phyloP scores from a whole-genome alignment of 2,329 filamentous ascomycete genomes.

The Xylaria sp. region DNA sequence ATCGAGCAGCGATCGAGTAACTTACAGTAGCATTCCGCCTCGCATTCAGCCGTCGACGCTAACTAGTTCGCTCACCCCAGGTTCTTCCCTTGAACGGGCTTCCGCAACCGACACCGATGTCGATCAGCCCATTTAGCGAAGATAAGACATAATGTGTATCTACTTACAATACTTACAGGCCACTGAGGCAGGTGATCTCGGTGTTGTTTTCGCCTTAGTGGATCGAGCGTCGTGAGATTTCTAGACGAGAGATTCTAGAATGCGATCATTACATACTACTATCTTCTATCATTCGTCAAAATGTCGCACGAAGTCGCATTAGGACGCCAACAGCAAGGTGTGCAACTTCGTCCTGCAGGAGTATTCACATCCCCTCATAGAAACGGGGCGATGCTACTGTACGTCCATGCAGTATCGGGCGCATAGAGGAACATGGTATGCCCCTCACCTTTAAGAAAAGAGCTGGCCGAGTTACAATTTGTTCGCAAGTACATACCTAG shows the following conservation, averaged over 20 bases:
- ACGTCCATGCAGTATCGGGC: too few species aligned
- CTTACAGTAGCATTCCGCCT: constrained; percentile 21
- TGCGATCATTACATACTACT: background rate
- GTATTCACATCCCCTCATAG: too few species aligned
- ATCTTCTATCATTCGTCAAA: background rate
- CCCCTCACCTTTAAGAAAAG: background rate
- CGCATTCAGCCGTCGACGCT: constrained; percentile 19
- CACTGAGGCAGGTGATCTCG: constrained; percentile 2
- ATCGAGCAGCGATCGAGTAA: too few species aligned
- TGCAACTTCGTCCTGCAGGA: too few species aligned
- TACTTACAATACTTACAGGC: too few species aligned
- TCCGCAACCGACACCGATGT: background rate
- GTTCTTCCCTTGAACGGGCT: background rate
- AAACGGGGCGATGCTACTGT: background rate
- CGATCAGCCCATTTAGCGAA: background rate
- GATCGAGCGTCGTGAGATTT: background rate
- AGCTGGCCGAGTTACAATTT: background rate
- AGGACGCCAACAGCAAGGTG: too few species aligned
- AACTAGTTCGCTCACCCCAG: background rate
- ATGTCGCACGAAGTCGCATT: too few species aligned
- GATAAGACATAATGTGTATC: background rate
- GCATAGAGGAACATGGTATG: too few species aligned
- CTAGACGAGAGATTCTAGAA: too few species aligned
- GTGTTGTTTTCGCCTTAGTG: constrained; percentile 14
- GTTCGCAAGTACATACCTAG: background rate